Evolutionary conservation across 2,329 filamentous ascomycete species (phyloP).

Genomic region (Fusarium udum): DNA sequence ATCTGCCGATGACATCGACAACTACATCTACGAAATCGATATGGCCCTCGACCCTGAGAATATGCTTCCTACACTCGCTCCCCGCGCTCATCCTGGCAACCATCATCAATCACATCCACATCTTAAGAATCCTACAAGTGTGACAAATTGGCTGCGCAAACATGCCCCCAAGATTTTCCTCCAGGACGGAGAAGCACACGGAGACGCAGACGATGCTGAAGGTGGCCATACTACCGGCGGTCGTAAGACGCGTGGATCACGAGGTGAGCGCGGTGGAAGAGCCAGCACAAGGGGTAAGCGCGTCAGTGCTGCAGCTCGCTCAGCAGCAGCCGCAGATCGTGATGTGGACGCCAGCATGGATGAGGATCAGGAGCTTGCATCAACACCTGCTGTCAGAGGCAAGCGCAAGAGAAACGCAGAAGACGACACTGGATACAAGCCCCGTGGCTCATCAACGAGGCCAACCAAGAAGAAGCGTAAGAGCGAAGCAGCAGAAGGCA

Average conservation of each 20-base stretch:
- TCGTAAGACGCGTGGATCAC: conserved; percentile 50
- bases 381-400: conserved; percentile 48
- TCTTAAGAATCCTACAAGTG: conserved; percentile 81
- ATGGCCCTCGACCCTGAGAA: conserved; percentile 54
- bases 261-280: conserved; percentile 51
- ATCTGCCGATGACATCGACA: conserved; percentile 75
- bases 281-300: conserved; percentile 53
- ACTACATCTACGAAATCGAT: conserved; percentile 76
- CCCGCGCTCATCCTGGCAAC: conserved; percentile 53
- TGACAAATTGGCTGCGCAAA: conserved; percentile 94
- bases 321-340: conserved; percentile 35
- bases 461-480: conserved; percentile 68
- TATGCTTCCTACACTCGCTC: conserved; percentile 61
- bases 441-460: conserved; percentile 63
- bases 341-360: conserved; percentile 53
- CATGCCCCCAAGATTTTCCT: conserved; percentile 86
- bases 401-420: conserved; percentile 66
- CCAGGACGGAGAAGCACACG: conserved; percentile 68
- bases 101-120: conserved; percentile 52
- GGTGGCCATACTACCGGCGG: conserved; percentile 43
- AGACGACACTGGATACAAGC: conserved; percentile 68
- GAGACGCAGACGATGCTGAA: conserved; percentile 52
- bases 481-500: conserved; percentile 57
- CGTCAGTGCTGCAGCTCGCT: conserved; percentile 37
- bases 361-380: conserved; percentile 48